phyloP scores from a whole-genome alignment of 2,329 filamentous ascomycete species.

The Trichothecium sympodiale region DNA sequence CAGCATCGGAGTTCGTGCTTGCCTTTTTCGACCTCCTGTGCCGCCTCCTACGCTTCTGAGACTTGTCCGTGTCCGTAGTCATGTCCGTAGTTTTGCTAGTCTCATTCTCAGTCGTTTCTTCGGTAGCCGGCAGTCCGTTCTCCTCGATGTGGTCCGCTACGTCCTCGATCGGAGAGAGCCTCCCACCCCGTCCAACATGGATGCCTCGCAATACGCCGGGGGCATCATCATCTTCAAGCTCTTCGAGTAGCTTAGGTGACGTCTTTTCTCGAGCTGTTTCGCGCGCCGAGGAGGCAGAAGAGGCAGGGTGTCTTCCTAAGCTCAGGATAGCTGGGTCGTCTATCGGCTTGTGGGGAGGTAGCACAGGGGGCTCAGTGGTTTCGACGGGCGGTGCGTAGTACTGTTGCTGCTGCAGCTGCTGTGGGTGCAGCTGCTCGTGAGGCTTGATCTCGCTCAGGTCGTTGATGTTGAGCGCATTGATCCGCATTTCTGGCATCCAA shows the following conservation, averaged over 20 bases:
- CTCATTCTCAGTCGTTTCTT: neutral
- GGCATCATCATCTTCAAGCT: neutral
- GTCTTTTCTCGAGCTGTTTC: neutral
- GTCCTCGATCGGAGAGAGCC: slow-evolving; percentile 3
- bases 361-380: slow-evolving; percentile 14
- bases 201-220: slow-evolving; percentile 3
- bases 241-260: neutral
- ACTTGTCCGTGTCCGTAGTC: slow-evolving; percentile 2
- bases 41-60: slow-evolving; percentile 1
- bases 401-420: slow-evolving; percentile 11
- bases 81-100: neutral
- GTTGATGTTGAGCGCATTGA: slow-evolving; percentile 32
- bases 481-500: slow-evolving; percentile 30
- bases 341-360: slow-evolving; percentile 35
- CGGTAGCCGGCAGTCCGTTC: neutral
- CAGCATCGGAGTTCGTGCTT: slow-evolving; percentile 12
- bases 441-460: slow-evolving; percentile 30
- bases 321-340: slow-evolving; percentile 79
- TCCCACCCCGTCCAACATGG: slow-evolving; percentile 1
- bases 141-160: slow-evolving; percentile 1
- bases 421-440: slow-evolving; percentile 15
- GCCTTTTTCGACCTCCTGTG: slow-evolving; percentile 12
- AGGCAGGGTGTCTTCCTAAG: slow-evolving; percentile 32
- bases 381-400: slow-evolving; percentile 14
- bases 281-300: neutral